Evolutionary conservation across 169 alveolate species (phyloP), one percentile per base, ranked within the genome.

Genomic region (Cyclospora cayetanensis): DNA sequence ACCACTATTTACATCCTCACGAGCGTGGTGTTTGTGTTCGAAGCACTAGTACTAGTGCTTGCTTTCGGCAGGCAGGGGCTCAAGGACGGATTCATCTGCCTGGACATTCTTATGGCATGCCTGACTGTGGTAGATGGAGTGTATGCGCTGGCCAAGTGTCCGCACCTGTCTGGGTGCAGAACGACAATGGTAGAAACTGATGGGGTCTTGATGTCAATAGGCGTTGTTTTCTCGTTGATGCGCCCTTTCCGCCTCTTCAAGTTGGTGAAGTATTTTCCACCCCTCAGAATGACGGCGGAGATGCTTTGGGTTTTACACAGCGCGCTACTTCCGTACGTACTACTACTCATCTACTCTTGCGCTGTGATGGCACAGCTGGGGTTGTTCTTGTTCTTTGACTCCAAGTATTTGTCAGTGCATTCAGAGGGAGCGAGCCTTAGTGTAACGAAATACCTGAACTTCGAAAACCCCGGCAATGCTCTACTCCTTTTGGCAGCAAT

Each of bases 221-320:
- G 50, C 43, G 53, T 53, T 20, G 66, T 80, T 5, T 80, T 66
- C 42, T 41, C 90, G 4, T 53, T 80, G 74, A 27, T 90, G 68
- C 93, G 86, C 52, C 76, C 87, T 5, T 43, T 90, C 46, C 89
- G 93, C 35, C 3, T 90, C 68, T 90, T 90, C 27, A 90, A 77
- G 55, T 27, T 90, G 46, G 84, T 90, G 18, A 46, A 83, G 63
- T 74, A 52, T 34, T 90, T 90, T 55, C 25, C 84, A 5, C 9
- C 89, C 27, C 60, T 90, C 83, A 25, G 93, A 63, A 31, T 90
- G 31, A 90, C 82, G 41, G 89, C 89, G 43, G 93, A 76, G 74
- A 22, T 90, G 83, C 41, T 80, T n/a, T 52, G 72, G 72, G 35
- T 63, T 9, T 29, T 90, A 39, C 90, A 50, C 34, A 90, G 60